Conservation (phyloP, 75 land plant genomes). For the Selaginella moellendorffii region DNA sequence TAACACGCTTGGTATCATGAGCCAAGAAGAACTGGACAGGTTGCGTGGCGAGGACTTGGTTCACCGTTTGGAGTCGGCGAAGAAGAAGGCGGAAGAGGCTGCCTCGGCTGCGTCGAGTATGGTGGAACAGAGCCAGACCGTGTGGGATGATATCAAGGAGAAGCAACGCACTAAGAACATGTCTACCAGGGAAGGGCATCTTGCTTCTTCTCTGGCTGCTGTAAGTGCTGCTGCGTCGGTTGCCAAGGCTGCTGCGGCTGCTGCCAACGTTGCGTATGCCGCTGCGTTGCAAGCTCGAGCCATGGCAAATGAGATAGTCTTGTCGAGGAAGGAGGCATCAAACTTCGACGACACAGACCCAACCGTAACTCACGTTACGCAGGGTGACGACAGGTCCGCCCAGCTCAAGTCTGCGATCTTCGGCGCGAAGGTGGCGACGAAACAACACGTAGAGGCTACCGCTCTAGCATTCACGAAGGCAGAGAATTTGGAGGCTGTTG, state of each 20-base stretch:
- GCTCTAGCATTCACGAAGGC: conserved; percentile 21
- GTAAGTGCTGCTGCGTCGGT: conserved; percentile 19
- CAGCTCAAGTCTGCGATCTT: not conserved
- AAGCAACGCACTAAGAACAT: conserved; percentile 6
- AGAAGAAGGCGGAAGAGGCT: conserved; percentile 16
- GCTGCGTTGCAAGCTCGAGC: conserved; percentile 10
- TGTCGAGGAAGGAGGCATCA: not conserved
- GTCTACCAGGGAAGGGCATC: conserved; percentile 10
- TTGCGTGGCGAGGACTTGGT: conserved; percentile 4
- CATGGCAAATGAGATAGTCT: no score
- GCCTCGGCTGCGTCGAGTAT: conserved; percentile 12
- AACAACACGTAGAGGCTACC: not conserved
- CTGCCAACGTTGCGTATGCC: conserved; percentile 15
- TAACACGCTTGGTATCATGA: no score
- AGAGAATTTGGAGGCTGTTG: conserved; percentile 73
- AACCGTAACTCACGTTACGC: not conserved
- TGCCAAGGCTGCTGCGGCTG: conserved; percentile 21
- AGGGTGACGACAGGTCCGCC: not conserved
- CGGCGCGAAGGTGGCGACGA: not conserved
- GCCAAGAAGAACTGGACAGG: not conserved
- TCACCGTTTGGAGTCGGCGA: conserved; percentile 10
- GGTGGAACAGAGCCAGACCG: conserved; percentile 14
- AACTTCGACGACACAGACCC: not conserved
- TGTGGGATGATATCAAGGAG: conserved; percentile 13
- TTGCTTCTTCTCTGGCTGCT: conserved; percentile 15